Evolutionary conservation across 2,329 filamentous ascomycete species (phyloP).

Genomic region (Aspergillus ochraceus): DNA sequence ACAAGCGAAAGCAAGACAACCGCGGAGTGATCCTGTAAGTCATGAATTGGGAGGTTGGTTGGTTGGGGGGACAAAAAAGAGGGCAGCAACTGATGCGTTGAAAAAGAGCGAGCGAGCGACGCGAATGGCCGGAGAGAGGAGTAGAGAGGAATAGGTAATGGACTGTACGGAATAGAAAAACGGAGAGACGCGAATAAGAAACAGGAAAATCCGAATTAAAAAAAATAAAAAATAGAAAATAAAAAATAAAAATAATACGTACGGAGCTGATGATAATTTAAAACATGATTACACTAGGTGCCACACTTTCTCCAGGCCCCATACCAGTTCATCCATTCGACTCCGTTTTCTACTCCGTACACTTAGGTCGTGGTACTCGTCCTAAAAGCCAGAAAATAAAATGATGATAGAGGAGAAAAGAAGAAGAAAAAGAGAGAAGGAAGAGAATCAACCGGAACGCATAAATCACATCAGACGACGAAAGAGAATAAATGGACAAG

Average conservation of each 20-base stretch:
- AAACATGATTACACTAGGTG: slow-evolving; percentile 4
- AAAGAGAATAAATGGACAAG: neutral
- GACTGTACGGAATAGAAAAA: neutral
- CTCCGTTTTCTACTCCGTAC: neutral
- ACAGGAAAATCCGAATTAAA: neutral
- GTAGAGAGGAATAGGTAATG: neutral
- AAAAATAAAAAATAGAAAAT: slow-evolving; percentile 1
- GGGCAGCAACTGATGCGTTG: slow-evolving; percentile 15
- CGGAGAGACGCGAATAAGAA: neutral
- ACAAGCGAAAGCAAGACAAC: slow-evolving; percentile 7
- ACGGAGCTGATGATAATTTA: neutral
- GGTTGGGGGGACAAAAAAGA: slow-evolving; percentile 9
- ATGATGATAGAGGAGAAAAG: neutral
- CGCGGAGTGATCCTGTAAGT: slow-evolving; percentile 2
- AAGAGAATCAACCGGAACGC: too few relatives aligned
- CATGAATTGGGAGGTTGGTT: slow-evolving; percentile 4
- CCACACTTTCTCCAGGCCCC: slow-evolving; percentile 2
- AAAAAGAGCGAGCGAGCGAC: slow-evolving; percentile 14
- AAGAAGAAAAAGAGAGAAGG: neutral
- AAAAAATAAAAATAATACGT: slow-evolving; percentile 1
- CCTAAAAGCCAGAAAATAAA: neutral
- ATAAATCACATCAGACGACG: too few relatives aligned
- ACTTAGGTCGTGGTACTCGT: neutral
- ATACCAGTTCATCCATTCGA: neutral
- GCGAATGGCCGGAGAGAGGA: slow-evolving; percentile 18